A percentile compares a stretch with the other conserved stretches of the same genome.
Evolutionary conservation across 768 basidiomycete species (phyloP).

Genomic region (Roridomyces roridus): DNA sequence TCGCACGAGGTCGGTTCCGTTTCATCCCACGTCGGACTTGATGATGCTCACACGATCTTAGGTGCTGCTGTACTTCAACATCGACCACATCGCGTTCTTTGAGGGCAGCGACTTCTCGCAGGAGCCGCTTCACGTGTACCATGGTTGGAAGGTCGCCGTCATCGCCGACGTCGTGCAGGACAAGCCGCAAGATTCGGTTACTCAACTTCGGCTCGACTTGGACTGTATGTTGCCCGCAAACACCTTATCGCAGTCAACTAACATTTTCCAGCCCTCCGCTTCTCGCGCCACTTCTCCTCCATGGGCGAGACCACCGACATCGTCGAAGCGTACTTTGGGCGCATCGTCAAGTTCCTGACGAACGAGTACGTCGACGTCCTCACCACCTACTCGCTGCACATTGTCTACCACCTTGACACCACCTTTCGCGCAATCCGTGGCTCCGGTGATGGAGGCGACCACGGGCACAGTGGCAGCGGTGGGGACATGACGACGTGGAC

Average conservation of each 20-base stretch:
- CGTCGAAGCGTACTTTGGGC: background rate
- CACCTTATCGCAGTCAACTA: too few species aligned
- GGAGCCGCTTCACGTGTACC: conserved; percentile 10
- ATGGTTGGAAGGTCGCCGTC: conserved; percentile 24
- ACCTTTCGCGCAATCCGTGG: background rate
- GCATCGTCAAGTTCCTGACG: background rate
- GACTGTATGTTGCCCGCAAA: conserved; percentile 14
- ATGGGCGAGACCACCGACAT: background rate
- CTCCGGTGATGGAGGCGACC: background rate
- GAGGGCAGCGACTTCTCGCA: background rate
- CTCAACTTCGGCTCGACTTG: conserved; percentile 22
- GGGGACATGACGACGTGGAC: background rate
- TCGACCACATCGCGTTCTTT: conserved; percentile 12
- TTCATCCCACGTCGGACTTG: background rate
- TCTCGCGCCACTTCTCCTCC: background rate
- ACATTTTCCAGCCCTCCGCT: too few species aligned
- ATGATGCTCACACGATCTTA: background rate
- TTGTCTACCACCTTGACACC: background rate
- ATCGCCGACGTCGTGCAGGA: conserved; percentile 26
- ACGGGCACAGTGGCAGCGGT: too few species aligned
- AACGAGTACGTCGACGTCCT: conserved; percentile 3
- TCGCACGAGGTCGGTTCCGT: conserved; percentile 23
- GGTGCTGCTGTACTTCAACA: conserved; percentile 24
- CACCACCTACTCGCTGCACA: conserved; percentile 1
- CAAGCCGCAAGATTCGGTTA: background rate